These are phyloP conservation scores for Salisapilia sapeloensis DNA, from an alignment of 352 stramenopile genomes.

Conservation along the genomic window DNA sequence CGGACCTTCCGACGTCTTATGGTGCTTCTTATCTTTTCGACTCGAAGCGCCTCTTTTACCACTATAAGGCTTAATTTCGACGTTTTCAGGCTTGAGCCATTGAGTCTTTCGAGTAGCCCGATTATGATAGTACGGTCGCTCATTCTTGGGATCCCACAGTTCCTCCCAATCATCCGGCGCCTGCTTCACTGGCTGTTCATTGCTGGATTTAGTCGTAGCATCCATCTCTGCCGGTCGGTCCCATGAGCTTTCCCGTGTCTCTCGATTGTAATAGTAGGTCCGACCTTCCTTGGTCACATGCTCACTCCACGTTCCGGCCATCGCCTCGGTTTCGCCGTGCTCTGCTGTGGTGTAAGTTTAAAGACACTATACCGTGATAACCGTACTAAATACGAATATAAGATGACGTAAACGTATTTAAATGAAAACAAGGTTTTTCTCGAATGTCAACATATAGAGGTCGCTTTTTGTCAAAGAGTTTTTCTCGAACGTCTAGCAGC, in stretches of 20 bases:
- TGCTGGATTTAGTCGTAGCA: constrained; percentile 11
- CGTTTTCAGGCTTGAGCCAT: constrained; percentile 55
- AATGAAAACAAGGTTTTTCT: no score
- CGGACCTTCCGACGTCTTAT: constrained; percentile 1
- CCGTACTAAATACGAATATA: no score
- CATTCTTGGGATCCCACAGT: constrained; percentile 75
- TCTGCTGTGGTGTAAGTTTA: no score
- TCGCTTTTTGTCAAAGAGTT: no score
- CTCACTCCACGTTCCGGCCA: constrained; percentile 56
- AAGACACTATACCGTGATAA: no score
- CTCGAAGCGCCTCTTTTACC: constrained; percentile 8
- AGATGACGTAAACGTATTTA: no score
- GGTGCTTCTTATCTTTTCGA: constrained; percentile 6
- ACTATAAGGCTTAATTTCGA: constrained; percentile 56
- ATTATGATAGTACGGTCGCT: constrained; percentile 79
- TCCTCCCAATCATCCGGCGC: constrained; percentile 52
- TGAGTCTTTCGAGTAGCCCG: constrained; percentile 60
- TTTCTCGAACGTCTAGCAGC: no score
- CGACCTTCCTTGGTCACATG: constrained; percentile 75
- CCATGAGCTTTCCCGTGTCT: constrained; percentile 77
- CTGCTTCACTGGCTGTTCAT: constrained; percentile 7
- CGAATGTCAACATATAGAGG: no score
- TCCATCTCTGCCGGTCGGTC: constrained; percentile 70
- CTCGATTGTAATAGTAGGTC: constrained; percentile 81
- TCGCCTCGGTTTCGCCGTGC: not conserved